Base-by-base conservation (phyloP, 495 filamentous ascomycete species). In the Geopyxis carbonaria region DNA sequence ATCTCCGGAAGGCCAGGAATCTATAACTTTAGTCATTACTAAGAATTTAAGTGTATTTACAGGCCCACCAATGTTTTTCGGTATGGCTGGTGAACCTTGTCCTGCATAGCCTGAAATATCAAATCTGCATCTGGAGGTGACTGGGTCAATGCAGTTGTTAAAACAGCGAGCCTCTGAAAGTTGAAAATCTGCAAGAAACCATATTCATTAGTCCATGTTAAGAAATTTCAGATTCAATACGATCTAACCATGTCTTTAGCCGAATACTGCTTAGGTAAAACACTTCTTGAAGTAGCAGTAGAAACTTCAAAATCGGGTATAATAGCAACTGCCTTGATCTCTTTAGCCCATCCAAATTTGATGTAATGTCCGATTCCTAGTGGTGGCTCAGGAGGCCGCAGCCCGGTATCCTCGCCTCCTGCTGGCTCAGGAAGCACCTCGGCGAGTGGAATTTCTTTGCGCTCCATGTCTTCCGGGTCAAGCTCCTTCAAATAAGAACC, bases 41-140 rank as follows among this genome's bases (percentile, higher is more conserved):
- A 18, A 21, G 30, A 30, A 30, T 11, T 11, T 30, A 15, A 15
- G 27, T 5, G 5, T 15, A 11, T 3, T 5, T 13, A 22, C 6
- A 15, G 34, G 18, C 29, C 29, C 36, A 56, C 53, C 34, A 97
- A 67, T 9, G 67, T 76, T 57, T 80, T 74, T 30, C 89, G 75
- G 61, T 95, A 93, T 7, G 81, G 87, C 58, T 97, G 89, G 59
- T 97, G 89, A 27, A 97, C 67, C 58, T 83, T 89, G 62, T 97
- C 89, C 60, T 93, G 85, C 89, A 97, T 97, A 20, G 82, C 87
- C 20, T 85, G 68, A 63, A 83, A 92, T 56, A 97, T 95, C 59
- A 84, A 76, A 45, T 85, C 77, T 27, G 87, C 72, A 53, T 93
- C 76, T n/a, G 85, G 87, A 5, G 89, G 89, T 11, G 76, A 82